Percentiles rank a stretch among this genome's conserved stretches.
phyloP scores from a whole-genome alignment of 2,329 filamentous ascomycete species.

The Pochonia chlamydosporia region DNA sequence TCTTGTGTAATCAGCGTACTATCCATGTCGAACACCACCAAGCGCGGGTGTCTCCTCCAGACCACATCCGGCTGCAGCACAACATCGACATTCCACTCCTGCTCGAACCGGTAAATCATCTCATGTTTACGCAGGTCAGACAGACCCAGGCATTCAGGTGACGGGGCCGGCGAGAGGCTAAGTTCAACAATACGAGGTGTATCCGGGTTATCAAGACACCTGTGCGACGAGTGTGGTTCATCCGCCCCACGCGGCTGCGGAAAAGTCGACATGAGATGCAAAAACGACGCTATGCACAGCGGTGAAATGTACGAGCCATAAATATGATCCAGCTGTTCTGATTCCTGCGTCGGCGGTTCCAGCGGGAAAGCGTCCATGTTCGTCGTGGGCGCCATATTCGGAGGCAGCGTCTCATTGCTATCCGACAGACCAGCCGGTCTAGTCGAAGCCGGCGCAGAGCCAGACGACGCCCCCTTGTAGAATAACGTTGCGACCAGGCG shows the following conservation, averaged over 20 bases:
- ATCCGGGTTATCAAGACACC: constrained; percentile 55
- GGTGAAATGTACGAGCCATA: constrained; percentile 62
- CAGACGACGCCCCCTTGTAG: constrained; percentile 42
- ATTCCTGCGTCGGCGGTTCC: constrained; percentile 49
- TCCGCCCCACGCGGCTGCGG: constrained; percentile 46
- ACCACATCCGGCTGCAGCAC: constrained; percentile 68
- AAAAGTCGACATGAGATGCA: constrained; percentile 60
- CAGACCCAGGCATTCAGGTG: constrained; percentile 58
- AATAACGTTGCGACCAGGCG: constrained; percentile 58
- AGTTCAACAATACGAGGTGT: constrained; percentile 62
- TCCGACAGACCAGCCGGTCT: constrained; percentile 17
- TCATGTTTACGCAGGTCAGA: constrained; percentile 73
- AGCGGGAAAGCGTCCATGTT: constrained; percentile 54
- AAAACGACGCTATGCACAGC: constrained; percentile 59
- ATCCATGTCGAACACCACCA: constrained; percentile 98
- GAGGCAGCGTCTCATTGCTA: constrained; percentile 32
- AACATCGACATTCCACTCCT: constrained; percentile 84
- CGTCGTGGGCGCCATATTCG: constrained; percentile 54
- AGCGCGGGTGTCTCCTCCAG: constrained; percentile 71
- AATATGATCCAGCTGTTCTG: constrained; percentile 55
- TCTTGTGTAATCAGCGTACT: constrained; percentile 95
- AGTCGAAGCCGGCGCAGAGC: constrained; percentile 20
- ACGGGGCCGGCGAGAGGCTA: constrained; percentile 54
- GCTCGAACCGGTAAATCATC: constrained; percentile 76
- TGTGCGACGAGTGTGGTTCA: constrained; percentile 55